These are phyloP conservation scores for Neonectria neomacrospora DNA, from an alignment of 2,329 filamentous ascomycete species.

Conservation along the genomic window DNA sequence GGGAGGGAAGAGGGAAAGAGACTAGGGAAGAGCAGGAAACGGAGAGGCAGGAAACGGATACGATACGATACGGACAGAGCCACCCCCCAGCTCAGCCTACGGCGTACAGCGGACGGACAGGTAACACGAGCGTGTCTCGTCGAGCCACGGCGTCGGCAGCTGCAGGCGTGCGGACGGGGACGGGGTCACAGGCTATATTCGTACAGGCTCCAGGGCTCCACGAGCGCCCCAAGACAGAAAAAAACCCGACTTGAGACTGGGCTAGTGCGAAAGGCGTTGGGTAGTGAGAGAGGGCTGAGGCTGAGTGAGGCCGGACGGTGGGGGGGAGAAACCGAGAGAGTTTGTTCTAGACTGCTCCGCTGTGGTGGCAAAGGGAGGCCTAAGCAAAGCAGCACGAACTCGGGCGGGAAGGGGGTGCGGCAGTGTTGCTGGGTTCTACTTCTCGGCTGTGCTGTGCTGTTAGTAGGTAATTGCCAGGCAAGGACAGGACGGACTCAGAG, in stretches of 20 bases:
- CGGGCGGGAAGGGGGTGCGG: neutral
- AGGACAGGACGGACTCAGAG: neutral
- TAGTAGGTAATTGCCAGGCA: no score
- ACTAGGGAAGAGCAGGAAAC: conserved; percentile 8
- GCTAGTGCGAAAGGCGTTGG: neutral
- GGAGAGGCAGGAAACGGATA: conserved; percentile 11
- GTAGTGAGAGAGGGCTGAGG: conserved; percentile 13
- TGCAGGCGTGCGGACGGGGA: neutral
- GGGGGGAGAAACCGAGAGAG: neutral
- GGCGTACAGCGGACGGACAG: conserved; percentile 8
- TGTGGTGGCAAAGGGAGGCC: conserved; percentile 11
- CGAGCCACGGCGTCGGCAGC: conserved; percentile 3
- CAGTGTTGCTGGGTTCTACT: neutral
- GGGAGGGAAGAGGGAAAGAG: neutral
- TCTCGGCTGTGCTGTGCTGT: no score
- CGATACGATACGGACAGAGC: neutral
- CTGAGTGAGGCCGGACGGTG: conserved; percentile 1
- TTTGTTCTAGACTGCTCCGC: conserved; percentile 11
- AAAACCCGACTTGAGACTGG: neutral
- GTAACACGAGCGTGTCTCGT: conserved; percentile 10
- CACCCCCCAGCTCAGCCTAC: conserved; percentile 2
- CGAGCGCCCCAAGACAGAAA: neutral
- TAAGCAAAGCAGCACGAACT: neutral
- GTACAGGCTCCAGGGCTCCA: neutral
- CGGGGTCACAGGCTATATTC: neutral